Base-by-base conservation (phyloP, 1,139 yeast genomes). In the Kodamaea sp. region DNA sequence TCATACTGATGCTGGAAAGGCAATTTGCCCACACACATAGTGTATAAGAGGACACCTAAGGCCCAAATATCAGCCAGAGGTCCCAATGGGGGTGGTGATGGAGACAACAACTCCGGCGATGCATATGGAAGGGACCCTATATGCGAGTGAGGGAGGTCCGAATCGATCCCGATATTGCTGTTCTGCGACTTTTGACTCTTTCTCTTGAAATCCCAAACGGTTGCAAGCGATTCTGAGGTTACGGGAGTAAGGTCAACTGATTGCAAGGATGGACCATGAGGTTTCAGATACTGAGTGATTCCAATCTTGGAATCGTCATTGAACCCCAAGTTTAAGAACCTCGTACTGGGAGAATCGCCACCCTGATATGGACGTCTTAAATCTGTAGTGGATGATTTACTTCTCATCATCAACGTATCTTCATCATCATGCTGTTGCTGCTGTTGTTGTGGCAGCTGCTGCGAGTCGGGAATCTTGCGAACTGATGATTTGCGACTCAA, bases 61-160 rank as follows among this genome's bases (percentile, higher is more conserved):
- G 97, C 95, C 97, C 97, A 90, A 8, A 86, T 74, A 58, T 90
- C 97, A 1, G 88, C 83, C 35, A 80, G 68, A 0, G 89, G 85
- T 1, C 85, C 83, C 37, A 83, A 66, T 2, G 85, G 80, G 3
- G 85, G 82, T 1, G 86, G 86, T 18, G 73, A 67, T 1, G 86
- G 81, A 25, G 70, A 65, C 33, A 89, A 64, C 22, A 88, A 66
- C 53, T 90, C 96, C 0, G 97, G 97, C 0, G 96, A 76, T 1
- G 96, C 96, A 55, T 88, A 90, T 0, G 97, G 97, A 24, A 90
- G 66, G 1, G 96, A 88, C 0, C 97, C 97, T 38, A 88, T 85
- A 47, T 80, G 84, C 18, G 78, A 65, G 51, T 79, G 84, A 1
- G 86, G 85, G 23, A 76, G 56, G 28, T 63, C 68, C 2, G 73